phyloP scores from a whole-genome alignment of 805 yeast species.

The Clavispora carvajalis region DNA sequence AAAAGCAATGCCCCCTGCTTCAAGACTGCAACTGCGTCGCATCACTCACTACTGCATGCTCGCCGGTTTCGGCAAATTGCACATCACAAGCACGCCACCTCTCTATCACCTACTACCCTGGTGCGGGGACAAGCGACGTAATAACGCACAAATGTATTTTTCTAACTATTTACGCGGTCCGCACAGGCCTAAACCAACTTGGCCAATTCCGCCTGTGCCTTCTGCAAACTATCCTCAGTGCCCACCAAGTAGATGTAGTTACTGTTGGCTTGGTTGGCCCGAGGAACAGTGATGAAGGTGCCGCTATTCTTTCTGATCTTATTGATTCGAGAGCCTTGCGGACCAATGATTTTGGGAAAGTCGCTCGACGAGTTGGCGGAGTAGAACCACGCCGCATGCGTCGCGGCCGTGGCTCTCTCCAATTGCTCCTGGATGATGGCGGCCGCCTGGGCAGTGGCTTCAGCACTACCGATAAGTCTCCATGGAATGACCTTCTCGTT shows the following conservation, averaged over 20 bases:
- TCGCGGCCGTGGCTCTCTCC: constrained; percentile 41
- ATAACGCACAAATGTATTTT: not conserved
- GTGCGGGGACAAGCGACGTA: no score
- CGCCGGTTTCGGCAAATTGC: not conserved
- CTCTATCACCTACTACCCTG: no score
- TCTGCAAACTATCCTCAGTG: constrained; percentile 43
- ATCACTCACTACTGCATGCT: not conserved
- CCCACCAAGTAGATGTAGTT: constrained; percentile 61
- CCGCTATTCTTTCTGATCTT: constrained; percentile 54
- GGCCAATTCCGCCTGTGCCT: constrained; percentile 17
- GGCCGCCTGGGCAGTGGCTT: constrained; percentile 48
- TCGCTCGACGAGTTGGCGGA: constrained; percentile 40
- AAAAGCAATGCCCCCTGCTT: not conserved
- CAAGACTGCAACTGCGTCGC: no score
- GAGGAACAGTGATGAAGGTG: constrained; percentile 61
- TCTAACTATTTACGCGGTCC: not conserved
- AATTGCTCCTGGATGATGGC: constrained; percentile 46
- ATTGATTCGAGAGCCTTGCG: constrained; percentile 65
- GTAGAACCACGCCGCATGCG: constrained; percentile 59
- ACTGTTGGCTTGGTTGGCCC: constrained; percentile 44
- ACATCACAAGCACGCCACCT: no score
- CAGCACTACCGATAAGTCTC: constrained; percentile 57
- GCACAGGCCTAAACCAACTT: constrained; percentile 3
- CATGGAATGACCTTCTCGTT: constrained; percentile 48
- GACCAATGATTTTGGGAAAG: constrained; percentile 68